Evolutionary conservation across 1,284 basidiomycete genomes (phyloP), one percentile per base, ranked within the genome.

Genomic region (Chondrostereum purpureum): DNA sequence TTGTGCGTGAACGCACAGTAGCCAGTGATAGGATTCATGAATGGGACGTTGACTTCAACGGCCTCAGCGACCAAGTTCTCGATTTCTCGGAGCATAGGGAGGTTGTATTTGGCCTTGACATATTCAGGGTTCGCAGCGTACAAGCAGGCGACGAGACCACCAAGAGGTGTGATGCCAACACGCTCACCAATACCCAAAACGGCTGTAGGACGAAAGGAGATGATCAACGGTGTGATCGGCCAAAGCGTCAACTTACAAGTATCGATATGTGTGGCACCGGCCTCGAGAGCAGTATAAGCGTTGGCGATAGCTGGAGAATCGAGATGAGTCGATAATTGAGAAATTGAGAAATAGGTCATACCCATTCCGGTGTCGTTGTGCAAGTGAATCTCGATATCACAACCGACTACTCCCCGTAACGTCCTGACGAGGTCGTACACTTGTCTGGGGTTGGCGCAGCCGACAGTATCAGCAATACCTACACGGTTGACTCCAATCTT

Each of bases 1-100:
- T 99, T 99, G 85, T 99, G 96, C 19, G 96, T 99, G 74, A 99
- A 99, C 14, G 96, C 96, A 64, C 96, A 99, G 73, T 98, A 99
- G 21, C 96, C 96, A 46, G 88, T 90, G 61, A 90, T 86, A 23
- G 88, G 88, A 67, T 96, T 95, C 82, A 90, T 92, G 75, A 99
- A 99, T 33, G 96, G 95, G 38, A 99, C 84, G 58, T 93, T 92
- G 64, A 99, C 92, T 67, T 98, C 92, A 51, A 99, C 96, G 42
- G 95, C 94, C 68, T 98, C 94, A 47, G 96, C 96, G 53, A 99
- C 95, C 59, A 98, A 75, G 74, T 99, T 98, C 72, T 99, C 96
- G 55, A 99, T 89, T 69, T 99, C 95, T 59, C 96, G 90, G 44
- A 99, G 84, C 83, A 96, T 95, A 53, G 82, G 71, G 39, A 99